Percentiles rank a stretch among this genome's conserved stretches.
Conservation (phyloP, 257 asterid genomes). For the Forsythia viridissima region DNA sequence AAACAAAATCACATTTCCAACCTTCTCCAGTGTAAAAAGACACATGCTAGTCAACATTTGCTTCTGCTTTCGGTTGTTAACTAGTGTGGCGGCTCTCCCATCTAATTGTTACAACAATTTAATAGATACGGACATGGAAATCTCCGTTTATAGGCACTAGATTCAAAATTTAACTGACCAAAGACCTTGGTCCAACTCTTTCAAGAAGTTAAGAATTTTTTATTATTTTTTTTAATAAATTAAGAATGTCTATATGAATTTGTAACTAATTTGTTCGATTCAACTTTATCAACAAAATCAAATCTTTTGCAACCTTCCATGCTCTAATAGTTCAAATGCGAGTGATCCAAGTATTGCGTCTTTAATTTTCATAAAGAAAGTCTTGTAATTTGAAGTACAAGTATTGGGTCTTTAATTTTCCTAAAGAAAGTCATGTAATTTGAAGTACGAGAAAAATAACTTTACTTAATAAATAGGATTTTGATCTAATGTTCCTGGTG, state of each 20-base stretch:
- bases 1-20: neutral
- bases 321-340: too few relatives aligned
- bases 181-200: neutral
- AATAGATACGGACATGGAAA: neutral
- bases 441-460: neutral
- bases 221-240: too few relatives aligned
- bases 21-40: neutral
- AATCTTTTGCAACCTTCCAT: too few relatives aligned
- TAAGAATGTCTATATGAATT: too few relatives aligned
- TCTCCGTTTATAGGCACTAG: neutral
- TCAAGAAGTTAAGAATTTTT: neutral
- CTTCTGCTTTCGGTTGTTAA: neutral
- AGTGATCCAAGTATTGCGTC: too few relatives aligned
- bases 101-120: neutral
- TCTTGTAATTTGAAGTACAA: neutral
- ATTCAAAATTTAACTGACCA: neutral
- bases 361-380: neutral
- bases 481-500: too few relatives aligned
- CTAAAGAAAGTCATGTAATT: neutral
- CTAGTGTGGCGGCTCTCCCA: neutral
- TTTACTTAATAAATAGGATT: neutral
- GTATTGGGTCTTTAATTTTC: too few relatives aligned
- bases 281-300: too few relatives aligned
- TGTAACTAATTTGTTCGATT: too few relatives aligned
- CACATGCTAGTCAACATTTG: neutral